phyloP scores from a whole-genome alignment of 352 stramenopile genomes.

The Phytopythium mirpurense region DNA sequence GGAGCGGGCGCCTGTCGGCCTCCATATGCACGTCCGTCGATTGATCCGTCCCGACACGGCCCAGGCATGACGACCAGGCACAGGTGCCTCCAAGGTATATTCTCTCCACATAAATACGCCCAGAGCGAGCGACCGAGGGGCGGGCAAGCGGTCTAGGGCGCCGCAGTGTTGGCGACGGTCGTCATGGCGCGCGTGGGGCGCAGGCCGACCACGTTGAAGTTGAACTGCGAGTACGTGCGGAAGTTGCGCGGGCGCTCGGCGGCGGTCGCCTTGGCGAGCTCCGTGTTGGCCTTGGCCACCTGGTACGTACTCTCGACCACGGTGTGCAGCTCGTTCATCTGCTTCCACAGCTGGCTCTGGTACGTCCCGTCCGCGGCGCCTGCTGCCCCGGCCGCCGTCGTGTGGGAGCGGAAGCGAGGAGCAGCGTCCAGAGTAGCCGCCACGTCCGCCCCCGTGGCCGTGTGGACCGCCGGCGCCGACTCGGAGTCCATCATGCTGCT shows the following conservation, averaged over 20 bases:
- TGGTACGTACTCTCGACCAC: slow-evolving; percentile 64
- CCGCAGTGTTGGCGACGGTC: neutral
- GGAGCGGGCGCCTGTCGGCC: no score
- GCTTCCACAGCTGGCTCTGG: slow-evolving; percentile 63
- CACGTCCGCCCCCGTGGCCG: neutral
- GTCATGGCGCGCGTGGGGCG: slow-evolving; percentile 34
- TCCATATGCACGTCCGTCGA: no score
- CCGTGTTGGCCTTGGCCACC: slow-evolving; percentile 48
- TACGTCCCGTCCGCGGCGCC: slow-evolving; percentile 18
- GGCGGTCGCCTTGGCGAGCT: slow-evolving; percentile 20
- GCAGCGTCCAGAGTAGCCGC: no score
- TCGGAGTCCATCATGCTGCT: slow-evolving; percentile 1
- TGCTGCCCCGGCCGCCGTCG: slow-evolving; percentile 12
- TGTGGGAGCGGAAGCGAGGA: slow-evolving; percentile 22
- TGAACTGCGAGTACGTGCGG: slow-evolving; percentile 35
- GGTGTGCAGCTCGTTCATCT: slow-evolving; percentile 68
- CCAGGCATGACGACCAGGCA: no score
- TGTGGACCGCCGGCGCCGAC: neutral
- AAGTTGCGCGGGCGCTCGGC: slow-evolving; percentile 15
- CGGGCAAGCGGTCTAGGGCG: neutral
- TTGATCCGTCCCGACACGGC: no score
- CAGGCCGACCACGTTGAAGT: slow-evolving; percentile 35
- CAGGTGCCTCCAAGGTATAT: no score
- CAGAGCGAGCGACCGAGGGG: no score
- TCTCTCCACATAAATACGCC: no score